Base-by-base conservation (phyloP, 352 stramenopile genomes). In the Phytopythium mirpurense region DNA sequence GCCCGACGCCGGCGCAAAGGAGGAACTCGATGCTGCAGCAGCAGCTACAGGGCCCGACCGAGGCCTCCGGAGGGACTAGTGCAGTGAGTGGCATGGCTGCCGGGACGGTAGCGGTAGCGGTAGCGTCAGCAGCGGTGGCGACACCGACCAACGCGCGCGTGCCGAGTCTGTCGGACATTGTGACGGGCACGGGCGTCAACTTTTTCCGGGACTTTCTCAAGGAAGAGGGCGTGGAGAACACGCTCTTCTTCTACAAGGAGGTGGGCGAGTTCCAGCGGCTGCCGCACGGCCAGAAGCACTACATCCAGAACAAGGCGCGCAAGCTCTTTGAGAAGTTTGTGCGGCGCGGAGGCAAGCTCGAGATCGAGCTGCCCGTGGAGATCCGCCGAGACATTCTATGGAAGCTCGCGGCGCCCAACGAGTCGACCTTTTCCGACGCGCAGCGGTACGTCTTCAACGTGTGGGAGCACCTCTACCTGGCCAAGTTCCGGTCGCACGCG, bases 291-390 rank as follows among this genome's bases (percentile, higher is more conserved):
- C 77, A 90, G 53, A 70, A 67, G 24, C 72, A 86, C 50, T 90
- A 90, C 57, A 90, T 90, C 45, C 72, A 86, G 31, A 83, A 72
- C 63, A 76, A 82, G 16, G 78, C 78, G 5, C 70, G 75, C 16
- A 74, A 82, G 32, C 82, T 87, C 56, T 90, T 90, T 36, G 77
- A 90, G 53, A 80, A 74, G 49, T 90, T 79, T 23, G 69, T 90
- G 15, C 68, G 78, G 12, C 74, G 76, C 16, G 78, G 75, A 12
- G 78, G 55, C 21, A 74, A 85, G 35, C 57, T 90, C 19, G 76
- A 87, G 54, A 59, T 90, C 16, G 74, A 86, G 16, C 58, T 90
- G 6, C 76, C 78, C 0, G 54, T 71, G 12, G 74, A 84, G 36
- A 78, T 82, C 44, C 78, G 78, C 1, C 78, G 70, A 9, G 70